Evolutionary conservation across 306 rosid species (phyloP).

Genomic region (Cotoneaster glaucophyllus): DNA sequence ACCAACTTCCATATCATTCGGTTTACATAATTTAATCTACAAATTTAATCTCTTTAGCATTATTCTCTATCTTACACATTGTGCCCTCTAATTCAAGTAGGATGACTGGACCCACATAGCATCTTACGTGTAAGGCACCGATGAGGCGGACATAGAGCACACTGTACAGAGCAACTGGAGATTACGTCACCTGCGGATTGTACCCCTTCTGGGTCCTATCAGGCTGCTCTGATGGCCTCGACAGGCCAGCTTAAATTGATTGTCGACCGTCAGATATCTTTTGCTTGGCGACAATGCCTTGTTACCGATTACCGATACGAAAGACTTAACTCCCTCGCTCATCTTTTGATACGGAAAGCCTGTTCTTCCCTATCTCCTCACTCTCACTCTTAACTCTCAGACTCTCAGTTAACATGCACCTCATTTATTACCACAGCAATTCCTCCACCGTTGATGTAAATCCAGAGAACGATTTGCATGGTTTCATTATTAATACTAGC

Average conservation of each 20-base stretch:
- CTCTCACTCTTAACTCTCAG: not conserved
- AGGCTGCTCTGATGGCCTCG: not conserved
- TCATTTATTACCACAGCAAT: not conserved
- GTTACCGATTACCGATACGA: conserved; percentile 28
- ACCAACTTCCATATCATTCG: accelerated
- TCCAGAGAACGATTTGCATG: too few species aligned
- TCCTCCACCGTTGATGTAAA: too few species aligned
- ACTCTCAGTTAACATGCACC: not conserved
- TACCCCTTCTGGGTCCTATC: not conserved
- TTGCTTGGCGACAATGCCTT: conserved; percentile 17
- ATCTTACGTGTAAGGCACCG: conserved; percentile 1
- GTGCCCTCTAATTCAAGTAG: not conserved
- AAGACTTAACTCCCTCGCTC: not conserved
- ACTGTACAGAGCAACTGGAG: conserved; percentile 16
- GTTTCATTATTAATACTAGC: too few species aligned
- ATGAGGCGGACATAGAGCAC: conserved; percentile 5
- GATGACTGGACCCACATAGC: not conserved
- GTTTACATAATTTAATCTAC: too few species aligned
- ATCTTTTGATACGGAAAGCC: not conserved
- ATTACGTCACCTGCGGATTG: conserved; percentile 35
- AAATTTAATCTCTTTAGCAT: too few species aligned
- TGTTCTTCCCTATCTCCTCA: not conserved
- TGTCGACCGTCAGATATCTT: conserved; percentile 27
- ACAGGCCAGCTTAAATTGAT: conserved; percentile 4
- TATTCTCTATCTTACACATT: not conserved